Evolutionary conservation across 2,329 filamentous ascomycete genomes (phyloP), one percentile per base, ranked within the genome.

Genomic region (Sporothrix luriei): DNA sequence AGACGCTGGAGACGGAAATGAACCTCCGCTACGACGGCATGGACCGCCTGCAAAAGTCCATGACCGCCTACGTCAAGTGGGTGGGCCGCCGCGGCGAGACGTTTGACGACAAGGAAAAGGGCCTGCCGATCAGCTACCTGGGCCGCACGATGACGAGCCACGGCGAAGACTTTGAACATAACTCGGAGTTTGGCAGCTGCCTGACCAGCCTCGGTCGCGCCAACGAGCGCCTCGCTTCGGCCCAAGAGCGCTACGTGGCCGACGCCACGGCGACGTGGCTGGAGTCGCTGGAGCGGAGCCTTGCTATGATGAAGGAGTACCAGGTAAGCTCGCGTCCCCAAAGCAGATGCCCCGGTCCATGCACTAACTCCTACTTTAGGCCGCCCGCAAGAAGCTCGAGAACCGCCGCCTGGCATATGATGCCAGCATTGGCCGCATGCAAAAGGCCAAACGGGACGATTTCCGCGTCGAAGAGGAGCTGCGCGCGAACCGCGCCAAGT

Each of bases 291-390:
- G 94, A 98, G 79, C 85, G 93, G 74, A 96, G 91, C 33, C 80
- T 97, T 67, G 90, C 92, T 48, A 95, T 97, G 85, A 94, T 98
- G 92, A 97, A 97, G 79, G 95, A 98, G 77, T 98, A 97, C 76
- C 93, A 97, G 85, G 91, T 94, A 84, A 68, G 85, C 78, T n/a
- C 33, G 9, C 1, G 11, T 19, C 19, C 9, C 2, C n/a, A 4
- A 21, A 21, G 7, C 9, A 13, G 38, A 16, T n/a, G 43, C 9
- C 16, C 13, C 11, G 16, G 9, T 24, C 24, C 10, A 9, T 13
- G 13, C 16, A 14, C 55, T 57, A 55, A 49, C 29, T 1, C 29
- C 40, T n/a, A 33, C 71, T 10, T 10, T 71, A 90, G 90, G 84
- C 87, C 73, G 88, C 94, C 66, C 91, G 94, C 77, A 97, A 95